These are phyloP conservation scores for Aureobasidium sp. DNA, from an alignment of 2,329 filamentous ascomycete genomes.

Conservation along the genomic window DNA sequence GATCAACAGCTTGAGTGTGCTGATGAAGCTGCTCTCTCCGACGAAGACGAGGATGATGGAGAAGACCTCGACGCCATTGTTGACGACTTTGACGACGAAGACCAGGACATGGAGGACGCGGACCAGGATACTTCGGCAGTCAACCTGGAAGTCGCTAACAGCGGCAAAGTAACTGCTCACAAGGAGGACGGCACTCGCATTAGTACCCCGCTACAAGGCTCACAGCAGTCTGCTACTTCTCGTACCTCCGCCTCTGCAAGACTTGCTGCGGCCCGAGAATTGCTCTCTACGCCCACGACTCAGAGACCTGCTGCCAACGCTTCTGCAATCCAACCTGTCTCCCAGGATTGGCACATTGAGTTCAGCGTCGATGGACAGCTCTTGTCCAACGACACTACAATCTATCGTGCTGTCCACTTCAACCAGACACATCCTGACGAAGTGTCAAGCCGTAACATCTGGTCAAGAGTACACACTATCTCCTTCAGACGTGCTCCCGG, in stretches of 20 bases:
- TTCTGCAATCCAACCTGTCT: slow-evolving; percentile 69
- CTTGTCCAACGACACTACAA: slow-evolving; percentile 85
- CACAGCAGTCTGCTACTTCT: slow-evolving; percentile 27
- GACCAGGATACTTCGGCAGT: slow-evolving; percentile 75
- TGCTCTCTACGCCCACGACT: slow-evolving; percentile 40
- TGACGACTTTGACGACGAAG: slow-evolving; percentile 82
- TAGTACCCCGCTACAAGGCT: slow-evolving; percentile 65
- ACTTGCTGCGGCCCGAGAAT: slow-evolving; percentile 28
- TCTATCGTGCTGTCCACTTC: slow-evolving; percentile 88
- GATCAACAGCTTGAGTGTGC: slow-evolving; percentile 75
- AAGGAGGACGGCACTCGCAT: slow-evolving; percentile 88
- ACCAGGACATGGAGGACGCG: slow-evolving; percentile 65
- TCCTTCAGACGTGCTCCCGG: slow-evolving; percentile 84
- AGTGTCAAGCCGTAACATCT: slow-evolving; percentile 67
- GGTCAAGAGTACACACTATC: slow-evolving; percentile 84
- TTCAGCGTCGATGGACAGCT: slow-evolving; percentile 81
- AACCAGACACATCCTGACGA: slow-evolving; percentile 57
- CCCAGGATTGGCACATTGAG: slow-evolving; percentile 96
- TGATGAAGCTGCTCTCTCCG: slow-evolving; percentile 78
- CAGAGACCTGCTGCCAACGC: slow-evolving; percentile 70
- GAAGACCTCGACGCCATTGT: slow-evolving; percentile 75
- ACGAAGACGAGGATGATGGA: slow-evolving; percentile 43
- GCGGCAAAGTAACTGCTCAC: slow-evolving; percentile 80
- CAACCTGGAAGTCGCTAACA: slow-evolving; percentile 80
- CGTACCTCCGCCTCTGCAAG: slow-evolving; percentile 26